Evolutionary conservation across 2,329 filamentous ascomycete species (phyloP).

Genomic region (Paramyrothecium roridum): DNA sequence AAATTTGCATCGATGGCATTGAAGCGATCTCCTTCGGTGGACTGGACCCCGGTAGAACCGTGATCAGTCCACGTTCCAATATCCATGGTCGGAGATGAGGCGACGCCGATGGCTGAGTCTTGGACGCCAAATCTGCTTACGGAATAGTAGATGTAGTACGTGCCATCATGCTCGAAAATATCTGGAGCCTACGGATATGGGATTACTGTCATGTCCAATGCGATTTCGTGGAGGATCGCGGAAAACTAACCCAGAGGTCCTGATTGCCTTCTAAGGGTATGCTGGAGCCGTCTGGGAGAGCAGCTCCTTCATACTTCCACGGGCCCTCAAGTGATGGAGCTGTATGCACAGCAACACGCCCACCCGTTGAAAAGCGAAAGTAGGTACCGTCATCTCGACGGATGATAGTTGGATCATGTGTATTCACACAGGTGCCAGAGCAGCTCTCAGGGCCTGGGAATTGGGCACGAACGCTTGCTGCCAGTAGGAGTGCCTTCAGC

Average conservation of each 20-base stretch:
- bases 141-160: slow-evolving; percentile 67
- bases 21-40: slow-evolving; percentile 41
- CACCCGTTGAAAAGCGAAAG: slow-evolving; percentile 40
- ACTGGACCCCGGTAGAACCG: slow-evolving; percentile 51
- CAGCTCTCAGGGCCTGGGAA: slow-evolving; percentile 31
- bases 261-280: slow-evolving; percentile 36
- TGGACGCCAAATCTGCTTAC: slow-evolving; percentile 61
- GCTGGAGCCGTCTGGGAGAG: slow-evolving; percentile 30
- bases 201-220: neutral
- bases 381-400: slow-evolving; percentile 35
- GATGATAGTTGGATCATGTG: slow-evolving; percentile 36
- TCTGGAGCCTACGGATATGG: slow-evolving; percentile 7
- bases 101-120: slow-evolving; percentile 57
- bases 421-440: slow-evolving; percentile 27
- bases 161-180: slow-evolving; percentile 40
- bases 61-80: slow-evolving; percentile 58
- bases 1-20: slow-evolving; percentile 62
- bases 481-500: neutral
- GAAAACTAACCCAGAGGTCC: slow-evolving; percentile 38
- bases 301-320: slow-evolving; percentile 38
- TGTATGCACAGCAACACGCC: slow-evolving; percentile 33
- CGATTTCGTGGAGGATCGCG: neutral
- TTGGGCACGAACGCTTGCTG: neutral
- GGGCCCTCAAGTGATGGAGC: slow-evolving; percentile 32
- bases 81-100: slow-evolving; percentile 42